Conservation (phyloP, 768 basidiomycete genomes). For the Lanmaoa rubissima region DNA sequence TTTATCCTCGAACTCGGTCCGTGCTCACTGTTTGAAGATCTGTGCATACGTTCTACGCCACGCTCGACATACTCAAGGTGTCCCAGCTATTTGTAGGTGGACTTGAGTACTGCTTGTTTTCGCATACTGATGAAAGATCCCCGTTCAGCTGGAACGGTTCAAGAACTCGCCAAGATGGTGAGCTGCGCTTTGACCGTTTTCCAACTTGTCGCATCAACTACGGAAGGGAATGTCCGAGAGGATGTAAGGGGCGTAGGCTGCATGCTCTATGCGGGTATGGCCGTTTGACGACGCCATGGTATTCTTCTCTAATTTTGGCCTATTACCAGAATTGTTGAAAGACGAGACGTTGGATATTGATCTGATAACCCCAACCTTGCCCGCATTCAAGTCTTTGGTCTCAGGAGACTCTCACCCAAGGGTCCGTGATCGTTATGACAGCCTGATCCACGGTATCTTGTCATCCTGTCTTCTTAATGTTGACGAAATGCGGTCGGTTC, state of each 20-base stretch:
- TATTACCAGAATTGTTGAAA: constrained; percentile 65
- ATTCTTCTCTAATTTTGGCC: neutral
- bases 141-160: constrained; percentile 47
- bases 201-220: constrained; percentile 53
- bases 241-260: constrained; percentile 79
- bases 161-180: constrained; percentile 64
- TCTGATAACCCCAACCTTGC: constrained; percentile 76
- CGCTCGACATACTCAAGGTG: constrained; percentile 55
- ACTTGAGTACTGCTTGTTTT: neutral
- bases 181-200: constrained; percentile 62
- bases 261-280: constrained; percentile 71
- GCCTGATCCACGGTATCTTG: constrained; percentile 74
- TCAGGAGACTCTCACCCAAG: constrained; percentile 44
- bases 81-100: constrained; percentile 50
- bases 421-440: constrained; percentile 52
- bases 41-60: constrained; percentile 79
- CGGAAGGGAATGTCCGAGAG: constrained; percentile 57
- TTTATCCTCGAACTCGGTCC: constrained; percentile 30
- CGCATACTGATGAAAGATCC: constrained; percentile 8
- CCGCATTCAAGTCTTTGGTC: constrained; percentile 73
- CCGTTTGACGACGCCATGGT: neutral
- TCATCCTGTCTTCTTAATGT: constrained; percentile 83
- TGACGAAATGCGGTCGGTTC: constrained; percentile 84
- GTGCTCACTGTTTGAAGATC: constrained; percentile 75
- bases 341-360: constrained; percentile 83